Conservation (phyloP, 1,284 basidiomycete genomes). For the Rhodotorula sp. region DNA sequence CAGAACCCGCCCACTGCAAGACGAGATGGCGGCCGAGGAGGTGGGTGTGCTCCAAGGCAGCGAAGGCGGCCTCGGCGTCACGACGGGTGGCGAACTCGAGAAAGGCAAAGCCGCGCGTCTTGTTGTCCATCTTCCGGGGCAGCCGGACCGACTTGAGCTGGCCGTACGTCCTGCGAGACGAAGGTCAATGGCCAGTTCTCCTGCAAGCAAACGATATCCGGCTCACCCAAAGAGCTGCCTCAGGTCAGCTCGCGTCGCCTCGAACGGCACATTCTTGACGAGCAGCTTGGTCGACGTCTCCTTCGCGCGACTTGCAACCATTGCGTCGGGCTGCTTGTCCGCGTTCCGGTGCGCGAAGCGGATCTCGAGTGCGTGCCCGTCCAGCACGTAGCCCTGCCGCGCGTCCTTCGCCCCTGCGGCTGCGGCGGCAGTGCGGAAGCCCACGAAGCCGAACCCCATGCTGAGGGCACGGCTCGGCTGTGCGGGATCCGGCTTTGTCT, state of each 20-base stretch:
- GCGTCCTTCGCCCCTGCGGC: slow-evolving; percentile 74
- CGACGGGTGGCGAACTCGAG: slow-evolving; percentile 84
- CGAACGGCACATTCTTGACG: slow-evolving; percentile 97
- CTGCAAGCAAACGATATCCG: not conserved
- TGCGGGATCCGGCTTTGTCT: slow-evolving; percentile 87
- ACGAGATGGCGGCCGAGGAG: slow-evolving; percentile 93
- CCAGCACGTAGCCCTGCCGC: slow-evolving; percentile 67
- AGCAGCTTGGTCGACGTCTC: slow-evolving; percentile 76
- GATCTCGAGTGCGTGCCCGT: slow-evolving; percentile 81
- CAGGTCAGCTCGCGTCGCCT: slow-evolving; percentile 90
- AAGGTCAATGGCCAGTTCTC: not conserved
- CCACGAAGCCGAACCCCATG: slow-evolving; percentile 97
- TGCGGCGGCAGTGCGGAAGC: slow-evolving; percentile 74
- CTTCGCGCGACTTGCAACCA: slow-evolving; percentile 55
- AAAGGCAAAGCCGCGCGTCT: slow-evolving; percentile 91
- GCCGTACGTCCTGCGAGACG: slow-evolving; percentile 70
- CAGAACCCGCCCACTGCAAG: slow-evolving; percentile 86
- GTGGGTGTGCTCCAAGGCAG: slow-evolving; percentile 86
- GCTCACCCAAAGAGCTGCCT: slow-evolving; percentile 80
- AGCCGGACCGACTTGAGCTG: slow-evolving; percentile 87
- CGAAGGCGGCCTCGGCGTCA: slow-evolving; percentile 83
- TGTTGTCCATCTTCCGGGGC: slow-evolving; percentile 81
- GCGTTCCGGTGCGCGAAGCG: slow-evolving; percentile 75
- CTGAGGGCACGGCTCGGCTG: slow-evolving; percentile 64
- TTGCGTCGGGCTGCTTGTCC: slow-evolving; percentile 49